These are phyloP conservation scores for Collybia nuda DNA, from an alignment of 768 basidiomycete genomes.

Conservation along the genomic window DNA sequence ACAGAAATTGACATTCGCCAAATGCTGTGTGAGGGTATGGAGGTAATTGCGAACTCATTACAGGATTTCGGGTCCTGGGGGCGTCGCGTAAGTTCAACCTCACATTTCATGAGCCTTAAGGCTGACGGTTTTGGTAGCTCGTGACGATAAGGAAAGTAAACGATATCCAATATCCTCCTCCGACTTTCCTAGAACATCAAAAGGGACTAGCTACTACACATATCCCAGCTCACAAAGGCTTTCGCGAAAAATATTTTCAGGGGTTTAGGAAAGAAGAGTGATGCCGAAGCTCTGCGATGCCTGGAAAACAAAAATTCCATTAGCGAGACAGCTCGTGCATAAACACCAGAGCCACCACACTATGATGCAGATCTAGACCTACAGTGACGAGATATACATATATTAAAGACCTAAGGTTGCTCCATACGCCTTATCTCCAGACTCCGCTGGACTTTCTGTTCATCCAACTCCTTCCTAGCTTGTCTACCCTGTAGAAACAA, in stretches of 20 bases:
- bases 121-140: conserved; percentile 48
- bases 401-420: not conserved
- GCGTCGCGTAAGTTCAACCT: conserved; percentile 61
- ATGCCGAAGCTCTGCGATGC: not conserved
- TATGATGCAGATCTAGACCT: too few species aligned
- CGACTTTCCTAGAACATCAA: conserved; percentile 46
- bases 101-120: not conserved
- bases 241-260: conserved; percentile 85
- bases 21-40: conserved; percentile 86
- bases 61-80: conserved; percentile 98
- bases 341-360: too few species aligned
- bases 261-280: conserved; percentile 58
- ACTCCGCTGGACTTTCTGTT: conserved; percentile 35
- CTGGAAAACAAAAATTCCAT: not conserved
- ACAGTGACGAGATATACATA: too few species aligned
- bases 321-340: not conserved
- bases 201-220: conserved; percentile 26
- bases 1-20: conserved; percentile 80
- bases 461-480: conserved; percentile 61
- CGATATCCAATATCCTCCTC: conserved; percentile 42
- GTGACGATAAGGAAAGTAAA: conserved; percentile 85
- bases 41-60: conserved; percentile 81
- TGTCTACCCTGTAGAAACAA: conserved; percentile 62
- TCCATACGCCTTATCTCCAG: not conserved
- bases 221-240: conserved; percentile 85